A percentile compares a stretch with the other conserved stretches of the same genome.
These are phyloP conservation scores for Paralagenidium karlingii DNA, from an alignment of 352 stramenopile species.

Conservation along the genomic window DNA sequence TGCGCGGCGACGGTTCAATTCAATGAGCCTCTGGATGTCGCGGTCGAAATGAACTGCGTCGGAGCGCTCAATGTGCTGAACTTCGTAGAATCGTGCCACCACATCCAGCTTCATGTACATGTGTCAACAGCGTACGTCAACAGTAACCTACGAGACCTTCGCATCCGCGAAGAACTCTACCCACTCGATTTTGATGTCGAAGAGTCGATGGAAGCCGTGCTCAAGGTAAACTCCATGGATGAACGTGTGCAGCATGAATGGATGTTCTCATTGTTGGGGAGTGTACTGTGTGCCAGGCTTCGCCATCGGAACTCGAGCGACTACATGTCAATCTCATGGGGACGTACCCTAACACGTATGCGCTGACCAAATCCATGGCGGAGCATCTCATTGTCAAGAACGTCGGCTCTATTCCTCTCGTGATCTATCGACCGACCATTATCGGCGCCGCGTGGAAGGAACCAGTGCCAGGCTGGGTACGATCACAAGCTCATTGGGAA, in stretches of 20 bases:
- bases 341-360: slow-evolving; percentile 84
- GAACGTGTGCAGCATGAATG: neutral
- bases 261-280: neutral
- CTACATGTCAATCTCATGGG: slow-evolving; percentile 71
- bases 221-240: no score
- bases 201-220: slow-evolving; percentile 42
- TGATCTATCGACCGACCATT: slow-evolving; percentile 77
- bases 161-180: slow-evolving; percentile 60
- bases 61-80: slow-evolving; percentile 48
- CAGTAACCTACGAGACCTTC: slow-evolving; percentile 51
- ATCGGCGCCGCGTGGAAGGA: slow-evolving; percentile 81
- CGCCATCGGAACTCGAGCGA: slow-evolving; percentile 38
- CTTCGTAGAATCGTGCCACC: slow-evolving; percentile 41
- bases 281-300: no score
- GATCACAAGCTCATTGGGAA: no score
- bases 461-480: slow-evolving; percentile 67
- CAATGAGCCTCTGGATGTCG: slow-evolving; percentile 76
- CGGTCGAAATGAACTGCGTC: slow-evolving; percentile 75
- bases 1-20: slow-evolving; percentile 81
- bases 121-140: slow-evolving; percentile 81
- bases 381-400: slow-evolving; percentile 58
- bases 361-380: slow-evolving; percentile 81
- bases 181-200: slow-evolving; percentile 76
- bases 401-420: slow-evolving; percentile 31
- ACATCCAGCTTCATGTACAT: slow-evolving; percentile 52